Percentiles rank a stretch among this genome's conserved stretches.
Conservation (phyloP, 768 basidiomycete species). For the Russula emetica region DNA sequence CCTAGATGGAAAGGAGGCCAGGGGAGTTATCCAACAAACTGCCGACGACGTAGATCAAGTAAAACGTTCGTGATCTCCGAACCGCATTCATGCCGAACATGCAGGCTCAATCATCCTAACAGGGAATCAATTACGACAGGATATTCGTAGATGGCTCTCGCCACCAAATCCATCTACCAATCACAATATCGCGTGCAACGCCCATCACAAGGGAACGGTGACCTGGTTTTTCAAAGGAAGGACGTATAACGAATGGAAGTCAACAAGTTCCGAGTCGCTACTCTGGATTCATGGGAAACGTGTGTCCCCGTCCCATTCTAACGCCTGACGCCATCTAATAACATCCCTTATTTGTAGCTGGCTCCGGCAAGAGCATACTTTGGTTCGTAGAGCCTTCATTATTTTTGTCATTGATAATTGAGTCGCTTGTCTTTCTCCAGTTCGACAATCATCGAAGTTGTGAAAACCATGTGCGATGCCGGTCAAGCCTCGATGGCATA, state of each 20-base stretch:
- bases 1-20: not conserved
- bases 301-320: not conserved
- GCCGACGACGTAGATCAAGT: not conserved
- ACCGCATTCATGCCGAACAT: not conserved
- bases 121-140: not conserved
- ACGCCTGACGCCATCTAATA: too few species aligned
- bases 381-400: too few species aligned
- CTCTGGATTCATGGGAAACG: slow-evolving; percentile 12
- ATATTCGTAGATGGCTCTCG: slow-evolving; percentile 1
- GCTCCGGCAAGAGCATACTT: too few species aligned
- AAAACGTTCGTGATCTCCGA: not conserved
- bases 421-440: too few species aligned
- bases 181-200: not conserved
- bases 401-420: too few species aligned
- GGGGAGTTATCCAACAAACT: not conserved
- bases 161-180: slow-evolving; percentile 7
- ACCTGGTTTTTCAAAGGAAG: slow-evolving; percentile 3
- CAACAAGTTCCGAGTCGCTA: not conserved
- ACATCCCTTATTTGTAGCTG: too few species aligned
- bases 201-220: not conserved
- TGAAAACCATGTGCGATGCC: not conserved
- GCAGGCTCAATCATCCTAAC: not conserved
- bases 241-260: not conserved
- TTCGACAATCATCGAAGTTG: slow-evolving; percentile 4
- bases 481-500: too few species aligned